phyloP scores from a whole-genome alignment of 768 basidiomycete species.

The Suillus bovinus region DNA sequence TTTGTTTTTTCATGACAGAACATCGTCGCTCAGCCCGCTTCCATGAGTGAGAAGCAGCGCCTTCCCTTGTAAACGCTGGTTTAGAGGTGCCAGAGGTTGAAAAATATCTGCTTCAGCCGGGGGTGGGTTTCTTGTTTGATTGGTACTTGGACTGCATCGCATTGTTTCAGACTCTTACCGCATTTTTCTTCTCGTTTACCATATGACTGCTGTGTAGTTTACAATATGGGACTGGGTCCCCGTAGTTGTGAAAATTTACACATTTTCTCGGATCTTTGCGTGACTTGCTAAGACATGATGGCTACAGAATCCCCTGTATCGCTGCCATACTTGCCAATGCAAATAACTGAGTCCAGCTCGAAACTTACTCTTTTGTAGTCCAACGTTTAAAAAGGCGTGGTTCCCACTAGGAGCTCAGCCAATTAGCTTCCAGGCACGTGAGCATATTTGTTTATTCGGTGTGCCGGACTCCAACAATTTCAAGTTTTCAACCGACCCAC shows the following conservation, averaged over 20 bases:
- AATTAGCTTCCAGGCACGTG: not conserved
- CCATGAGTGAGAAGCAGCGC: conserved; percentile 31
- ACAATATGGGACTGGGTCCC: conserved; percentile 9
- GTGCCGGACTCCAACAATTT: too few relatives aligned
- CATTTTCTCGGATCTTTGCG: not conserved
- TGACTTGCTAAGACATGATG: not conserved
- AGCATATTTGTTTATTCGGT: too few relatives aligned
- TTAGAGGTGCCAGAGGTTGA: not conserved
- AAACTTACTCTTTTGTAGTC: not conserved
- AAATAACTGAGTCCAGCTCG: not conserved
- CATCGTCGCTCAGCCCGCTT: conserved; percentile 18
- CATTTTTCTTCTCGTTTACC: conserved; percentile 2
- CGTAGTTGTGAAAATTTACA: not conserved
- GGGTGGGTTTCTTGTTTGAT: not conserved
- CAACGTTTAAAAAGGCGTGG: not conserved
- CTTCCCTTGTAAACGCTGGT: conserved; percentile 23
- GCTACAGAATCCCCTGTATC: not conserved
- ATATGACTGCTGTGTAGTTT: conserved; percentile 8
- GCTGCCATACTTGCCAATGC: not conserved
- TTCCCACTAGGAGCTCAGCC: too few relatives aligned
- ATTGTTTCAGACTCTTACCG: conserved; percentile 9
- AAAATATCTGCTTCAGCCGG: conserved; percentile 1
- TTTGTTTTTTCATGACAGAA: conserved; percentile 16
- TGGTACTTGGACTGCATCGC: conserved; percentile 1
- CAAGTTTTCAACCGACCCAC: too few relatives aligned